Conservation (phyloP, 2,329 filamentous ascomycete genomes). For the Aspergillus brasiliensis region DNA sequence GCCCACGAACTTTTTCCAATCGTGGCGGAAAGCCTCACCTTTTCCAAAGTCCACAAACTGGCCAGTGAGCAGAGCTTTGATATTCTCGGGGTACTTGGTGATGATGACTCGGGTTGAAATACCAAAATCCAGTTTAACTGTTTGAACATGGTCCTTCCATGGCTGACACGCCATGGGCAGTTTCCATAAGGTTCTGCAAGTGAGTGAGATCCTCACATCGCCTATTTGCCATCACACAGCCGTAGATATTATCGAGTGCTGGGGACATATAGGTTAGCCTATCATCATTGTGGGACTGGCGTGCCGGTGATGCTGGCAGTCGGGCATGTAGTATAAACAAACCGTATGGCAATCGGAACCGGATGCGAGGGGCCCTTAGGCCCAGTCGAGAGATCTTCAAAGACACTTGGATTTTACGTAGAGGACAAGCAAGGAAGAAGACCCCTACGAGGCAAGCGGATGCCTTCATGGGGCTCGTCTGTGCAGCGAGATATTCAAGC, state of each 20-base stretch:
- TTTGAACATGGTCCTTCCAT: slow-evolving; percentile 23
- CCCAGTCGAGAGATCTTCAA: slow-evolving; percentile 37
- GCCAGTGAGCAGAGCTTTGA: slow-evolving; percentile 85
- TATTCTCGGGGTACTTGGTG: slow-evolving; percentile 83
- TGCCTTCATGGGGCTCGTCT: slow-evolving; percentile 48
- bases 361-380: slow-evolving; percentile 36
- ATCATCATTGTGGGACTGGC: too few relatives aligned
- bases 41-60: slow-evolving; percentile 89
- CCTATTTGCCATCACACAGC: slow-evolving; percentile 56
- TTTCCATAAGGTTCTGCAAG: slow-evolving; percentile 60
- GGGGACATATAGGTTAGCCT: slow-evolving; percentile 32
- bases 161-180: slow-evolving; percentile 33
- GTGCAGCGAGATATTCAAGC: slow-evolving; percentile 52
- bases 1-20: slow-evolving; percentile 81
- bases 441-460: slow-evolving; percentile 42
- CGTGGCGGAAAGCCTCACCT: slow-evolving; percentile 68
- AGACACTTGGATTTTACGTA: slow-evolving; percentile 33
- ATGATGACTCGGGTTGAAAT: slow-evolving; percentile 61
- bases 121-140: slow-evolving; percentile 33
- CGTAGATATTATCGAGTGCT: slow-evolving; percentile 66
- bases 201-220: slow-evolving; percentile 61
- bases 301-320: not conserved
- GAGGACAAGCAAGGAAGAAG: slow-evolving; percentile 41
- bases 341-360: slow-evolving; percentile 41
- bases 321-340: slow-evolving; percentile 9